Evolutionary conservation across 2,329 filamentous ascomycete species (phyloP).

Genomic region (Cylindrodendrum hubeiense): DNA sequence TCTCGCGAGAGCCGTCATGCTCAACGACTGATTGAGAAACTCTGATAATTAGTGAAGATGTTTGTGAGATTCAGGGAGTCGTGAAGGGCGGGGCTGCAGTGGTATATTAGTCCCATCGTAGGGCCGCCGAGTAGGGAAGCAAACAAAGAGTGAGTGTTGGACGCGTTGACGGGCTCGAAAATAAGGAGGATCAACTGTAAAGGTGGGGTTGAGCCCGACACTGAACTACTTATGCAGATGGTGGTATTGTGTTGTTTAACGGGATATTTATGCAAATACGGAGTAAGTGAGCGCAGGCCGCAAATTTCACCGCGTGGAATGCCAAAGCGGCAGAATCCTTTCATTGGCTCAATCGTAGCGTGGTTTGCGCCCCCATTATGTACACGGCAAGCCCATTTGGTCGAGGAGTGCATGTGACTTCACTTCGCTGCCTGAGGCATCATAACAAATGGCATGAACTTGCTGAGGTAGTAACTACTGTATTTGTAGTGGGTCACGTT

Average conservation of each 20-base stretch:
- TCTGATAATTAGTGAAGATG: neutral
- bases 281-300: neutral
- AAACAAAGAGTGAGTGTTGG: neutral
- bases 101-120: constrained; percentile 5
- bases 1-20: constrained; percentile 6
- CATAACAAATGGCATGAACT: too few relatives aligned
- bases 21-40: neutral
- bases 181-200: neutral
- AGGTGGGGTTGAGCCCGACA: neutral
- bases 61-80: constrained; percentile 3
- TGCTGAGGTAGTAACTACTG: too few relatives aligned
- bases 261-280: neutral
- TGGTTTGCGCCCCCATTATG: neutral
- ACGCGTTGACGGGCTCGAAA: neutral
- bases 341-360: neutral
- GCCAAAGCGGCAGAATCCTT: neutral
- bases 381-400: too few relatives aligned
- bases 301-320: neutral
- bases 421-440: too few relatives aligned
- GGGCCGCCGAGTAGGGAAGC: constrained; percentile 3
- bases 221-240: constrained; percentile 1
- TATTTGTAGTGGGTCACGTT: too few relatives aligned
- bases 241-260: neutral
- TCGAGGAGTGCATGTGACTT: too few relatives aligned
- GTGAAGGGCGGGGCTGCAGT: neutral